Evolutionary conservation across 2,329 filamentous ascomycete species (phyloP).

Genomic region (Penicillium occitanis): DNA sequence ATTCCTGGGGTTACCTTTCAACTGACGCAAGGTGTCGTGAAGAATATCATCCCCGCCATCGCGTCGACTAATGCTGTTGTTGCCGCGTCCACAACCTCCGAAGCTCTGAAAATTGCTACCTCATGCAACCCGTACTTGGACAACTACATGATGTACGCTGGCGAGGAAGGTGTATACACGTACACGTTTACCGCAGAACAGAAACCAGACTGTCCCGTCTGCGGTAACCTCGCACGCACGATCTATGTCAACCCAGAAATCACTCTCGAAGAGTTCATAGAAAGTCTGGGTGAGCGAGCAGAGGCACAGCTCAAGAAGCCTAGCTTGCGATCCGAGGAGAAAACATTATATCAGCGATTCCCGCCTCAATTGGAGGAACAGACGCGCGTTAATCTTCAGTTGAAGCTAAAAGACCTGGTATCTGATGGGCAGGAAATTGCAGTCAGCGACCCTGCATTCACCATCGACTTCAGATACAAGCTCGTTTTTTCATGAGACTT

Average conservation of each 20-base stretch:
- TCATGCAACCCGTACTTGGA: constrained; percentile 76
- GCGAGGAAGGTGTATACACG: constrained; percentile 92
- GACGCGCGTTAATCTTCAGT: constrained; percentile 77
- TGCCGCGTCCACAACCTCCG: constrained; percentile 92
- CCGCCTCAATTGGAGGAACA: constrained; percentile 79
- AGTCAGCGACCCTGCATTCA: constrained; percentile 89
- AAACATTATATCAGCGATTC: constrained; percentile 86
- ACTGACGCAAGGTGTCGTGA: constrained; percentile 94
- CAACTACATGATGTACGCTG: constrained; percentile 99
- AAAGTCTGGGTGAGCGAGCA: constrained; percentile 75
- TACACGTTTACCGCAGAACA: constrained; percentile 95
- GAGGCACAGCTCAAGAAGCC: constrained; percentile 94
- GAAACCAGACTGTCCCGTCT: constrained; percentile 93
- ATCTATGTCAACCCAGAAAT: constrained; percentile 67
- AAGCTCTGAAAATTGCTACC: constrained; percentile 91
- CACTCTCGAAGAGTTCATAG: constrained; percentile 81
- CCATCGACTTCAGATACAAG: constrained; percentile 66
- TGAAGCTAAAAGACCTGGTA: constrained; percentile 75
- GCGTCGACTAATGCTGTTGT: constrained; percentile 97
- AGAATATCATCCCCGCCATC: constrained; percentile 99
- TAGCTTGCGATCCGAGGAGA: constrained; percentile 74
- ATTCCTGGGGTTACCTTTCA: constrained; percentile 93
- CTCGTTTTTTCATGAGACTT: constrained; percentile 47
- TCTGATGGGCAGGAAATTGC: constrained; percentile 81
- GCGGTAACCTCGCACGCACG: constrained; percentile 76